Evolutionary conservation across 164 flowering plant species (phyloP), one percentile per base, ranked within the genome.

Genomic region (Chimonanthus salicifolius): DNA sequence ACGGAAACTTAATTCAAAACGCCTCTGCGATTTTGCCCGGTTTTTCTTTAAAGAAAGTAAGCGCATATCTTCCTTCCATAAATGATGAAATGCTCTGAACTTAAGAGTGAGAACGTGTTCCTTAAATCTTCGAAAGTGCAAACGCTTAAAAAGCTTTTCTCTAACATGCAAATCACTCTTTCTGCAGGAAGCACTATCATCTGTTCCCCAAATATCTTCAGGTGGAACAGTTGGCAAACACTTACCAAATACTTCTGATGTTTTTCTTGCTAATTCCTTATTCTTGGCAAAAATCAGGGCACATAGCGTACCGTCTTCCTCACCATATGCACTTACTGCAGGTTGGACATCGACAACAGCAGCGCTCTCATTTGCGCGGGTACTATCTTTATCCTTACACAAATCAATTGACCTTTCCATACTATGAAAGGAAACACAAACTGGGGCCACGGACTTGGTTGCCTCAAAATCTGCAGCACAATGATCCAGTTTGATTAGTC

Each of bases 21-120:
- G 88, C 74, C 87, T 94, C 44, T 86, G 94, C 74, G 93, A 82
- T 78, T 87, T 96, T 20, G 86, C 74, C 20, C 89, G 85, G 50
- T 77, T 72, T 75, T 85, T 96, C 83, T 84, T 82, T 5, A 87
- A 13, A 62, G 94, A 88, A 76, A 86, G 88, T 74, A 86, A 67
- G 0, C 85, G 88, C 87, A 85, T 43, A 73, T 91, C 96, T 71
- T 92, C 95, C 80, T 86, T 91, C 97, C 98, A 96, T 47, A 87
- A 66, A 71, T 89, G 87, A 66, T 81, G 92, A 71, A 86, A 80
- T 10, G 87, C 86, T 82, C 86, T 86, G 81, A 80, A 94, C 78
- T 94, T 94, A 11, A 96, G 85, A 47, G 87, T 64, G 47, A 94
- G 76, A 16, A 83, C 89, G 73, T 81, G 85, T 81, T 94, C 98